Evolutionary conservation across 495 filamentous ascomycete genomes (phyloP), one percentile per base, ranked within the genome.

Genomic region (Aspergillus cristatus): DNA sequence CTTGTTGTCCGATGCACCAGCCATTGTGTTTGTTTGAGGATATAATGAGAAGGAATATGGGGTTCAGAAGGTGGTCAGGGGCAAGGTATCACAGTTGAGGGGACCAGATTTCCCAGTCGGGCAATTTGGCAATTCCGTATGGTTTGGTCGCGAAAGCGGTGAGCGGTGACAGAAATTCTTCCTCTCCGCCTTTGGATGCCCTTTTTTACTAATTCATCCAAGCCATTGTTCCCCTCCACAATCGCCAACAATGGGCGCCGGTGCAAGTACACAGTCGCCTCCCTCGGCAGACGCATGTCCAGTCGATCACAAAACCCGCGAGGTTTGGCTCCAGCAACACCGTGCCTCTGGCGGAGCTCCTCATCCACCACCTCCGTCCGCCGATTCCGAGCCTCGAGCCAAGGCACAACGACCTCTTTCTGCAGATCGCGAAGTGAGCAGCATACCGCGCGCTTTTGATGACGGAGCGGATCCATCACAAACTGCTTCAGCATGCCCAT

Each of bases 231-330:
- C n/a, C n/a, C 12, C 5, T 16, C 7, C 7, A 34, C 3, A 14
- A 35, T 7, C 5, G n/a, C 34, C n/a, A 14, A 46, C 31, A 29
- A 68, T 68, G 65, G 64, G 65, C 10, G 58, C 61, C 25, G 54
- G 48, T 41, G 61, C 57, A 37, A 68, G 66, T 43, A 68, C 67
- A 34, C 60, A 62, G 16, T 49, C 55, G n/a, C 7, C 43, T 10
- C 36, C 53, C 29, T 26, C 51, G 22, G 34, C 52, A 25, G 43
- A 51, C 28, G 57, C 70, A 43, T 96, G 91, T 50, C 91, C 91
- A 2, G 84, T 96, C 43, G 87, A 95, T 62, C 83, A 84, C 53
- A 82, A 83, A 51, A 83, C 88, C 17, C 79, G 90, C 42, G 78
- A 82, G 45, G 69, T 81, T 42, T 98, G 88, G 89, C 68, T 96